phyloP scores from a whole-genome alignment of 2,329 filamentous ascomycete species.

The Aciculosporium take region DNA sequence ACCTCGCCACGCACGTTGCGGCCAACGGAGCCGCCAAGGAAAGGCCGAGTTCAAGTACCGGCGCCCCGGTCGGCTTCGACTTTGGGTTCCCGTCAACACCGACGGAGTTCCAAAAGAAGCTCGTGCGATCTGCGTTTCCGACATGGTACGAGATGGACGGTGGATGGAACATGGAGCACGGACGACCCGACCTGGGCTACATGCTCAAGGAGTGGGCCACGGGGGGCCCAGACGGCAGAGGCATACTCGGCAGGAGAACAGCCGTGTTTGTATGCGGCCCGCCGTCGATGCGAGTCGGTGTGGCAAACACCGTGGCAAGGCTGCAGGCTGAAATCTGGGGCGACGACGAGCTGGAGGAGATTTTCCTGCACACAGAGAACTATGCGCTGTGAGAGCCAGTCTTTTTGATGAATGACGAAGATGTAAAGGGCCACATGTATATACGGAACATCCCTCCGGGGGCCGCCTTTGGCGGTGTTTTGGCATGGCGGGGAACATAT shows the following conservation, averaged over 20 bases:
- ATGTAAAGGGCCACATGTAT: not conserved
- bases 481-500: too few species aligned
- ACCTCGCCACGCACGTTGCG: constrained; percentile 36
- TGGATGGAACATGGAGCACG: constrained; percentile 87
- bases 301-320: constrained; percentile 69
- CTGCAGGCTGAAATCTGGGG: constrained; percentile 76
- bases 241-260: constrained; percentile 63
- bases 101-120: constrained; percentile 73
- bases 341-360: constrained; percentile 66
- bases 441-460: too few species aligned
- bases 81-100: constrained; percentile 75
- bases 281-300: constrained; percentile 71
- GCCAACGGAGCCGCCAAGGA: constrained; percentile 15
- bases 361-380: constrained; percentile 90
- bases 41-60: constrained; percentile 42
- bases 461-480: too few species aligned
- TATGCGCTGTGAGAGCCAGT: constrained; percentile 52
- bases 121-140: constrained; percentile 83
- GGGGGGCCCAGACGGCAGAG: constrained; percentile 49
- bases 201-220: constrained; percentile 73
- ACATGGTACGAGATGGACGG: constrained; percentile 53
- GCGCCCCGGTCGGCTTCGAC: constrained; percentile 51
- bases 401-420: not conserved
- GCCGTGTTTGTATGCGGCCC: constrained; percentile 92
- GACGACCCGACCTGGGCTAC: constrained; percentile 72